Base-by-base conservation (phyloP, 1,284 basidiomycete species). In the Trichosporon sp. region DNA sequence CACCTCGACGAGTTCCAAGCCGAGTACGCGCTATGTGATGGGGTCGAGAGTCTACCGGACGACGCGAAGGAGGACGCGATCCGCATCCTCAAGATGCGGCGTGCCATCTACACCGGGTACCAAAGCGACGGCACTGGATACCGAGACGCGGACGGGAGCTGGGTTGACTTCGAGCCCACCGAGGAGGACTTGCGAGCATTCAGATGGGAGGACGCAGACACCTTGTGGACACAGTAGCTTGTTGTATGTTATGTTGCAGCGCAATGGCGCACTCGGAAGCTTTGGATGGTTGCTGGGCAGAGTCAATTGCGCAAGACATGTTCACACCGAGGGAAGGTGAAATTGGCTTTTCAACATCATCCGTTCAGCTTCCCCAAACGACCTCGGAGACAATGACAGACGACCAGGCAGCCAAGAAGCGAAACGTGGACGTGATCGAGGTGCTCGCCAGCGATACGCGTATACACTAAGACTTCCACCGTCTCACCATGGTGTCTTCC, bases 161-260 rank as follows among this genome's bases (percentile, higher is more conserved):
- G 51, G 51, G 21, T 54, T 19, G 51, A 54, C 21, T 54, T 54
- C 16, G 51, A 54, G 51, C 51, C 51, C 2, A 54, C 51, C 8
- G 19, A 54, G 19, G 51, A 54, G 19, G 51, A 54, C 10, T 2
- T 54, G 21, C n/a, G 51, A 16, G 19, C 51, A 54, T 54, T 54
- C 19, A 54, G 21, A 7, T 54, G 51, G 51, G 19, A 54, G 21
- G 19, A 54, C 19, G 51, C 51, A 7, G 51, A 54, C 19, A 54
- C 16, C 21, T 26, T 54, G 51, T 54, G 51, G 43, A 46, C 43
- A 46, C 43, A 46, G 51, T 54, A 54, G 51, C 51, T 21, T 54
- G 51, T 54, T 54, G 51, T 54, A 54, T 54, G 51, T 46, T 54
- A 54, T 54, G 51, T 46, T 54, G n/a, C n/a, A 12, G 51, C 51